Evolutionary conservation across 225 moss, liverwort and hornwort species (phyloP).

Genomic region (Asterella californica): DNA sequence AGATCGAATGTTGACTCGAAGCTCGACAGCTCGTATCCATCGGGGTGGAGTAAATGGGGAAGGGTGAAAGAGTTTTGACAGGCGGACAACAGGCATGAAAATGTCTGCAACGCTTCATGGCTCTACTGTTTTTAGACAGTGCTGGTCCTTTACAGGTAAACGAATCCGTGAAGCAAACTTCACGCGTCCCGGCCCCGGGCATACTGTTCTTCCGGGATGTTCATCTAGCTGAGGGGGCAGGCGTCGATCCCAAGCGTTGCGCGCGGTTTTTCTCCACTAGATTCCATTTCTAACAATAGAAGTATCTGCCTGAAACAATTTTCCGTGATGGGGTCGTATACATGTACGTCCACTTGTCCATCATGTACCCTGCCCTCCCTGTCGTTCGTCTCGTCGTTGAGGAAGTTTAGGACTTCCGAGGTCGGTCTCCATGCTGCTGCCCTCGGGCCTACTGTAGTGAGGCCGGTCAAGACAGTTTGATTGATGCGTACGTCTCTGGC

Average conservation of each 20-base stretch:
- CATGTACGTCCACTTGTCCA: not conserved
- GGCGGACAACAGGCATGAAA: not conserved
- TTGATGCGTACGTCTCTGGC: no score
- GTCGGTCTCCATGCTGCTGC: no score
- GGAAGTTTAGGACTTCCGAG: no score
- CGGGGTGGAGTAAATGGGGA: not conserved
- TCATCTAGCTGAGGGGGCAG: not conserved
- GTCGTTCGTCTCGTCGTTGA: no score
- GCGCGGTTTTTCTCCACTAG: not conserved
- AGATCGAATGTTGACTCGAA: not conserved
- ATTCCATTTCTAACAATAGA: constrained; percentile 4
- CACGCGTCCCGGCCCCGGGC: not conserved
- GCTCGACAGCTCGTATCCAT: not conserved
- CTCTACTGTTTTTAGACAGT: not conserved
- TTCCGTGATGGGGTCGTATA: not conserved
- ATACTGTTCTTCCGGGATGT: not conserved
- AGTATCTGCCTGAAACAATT: not conserved
- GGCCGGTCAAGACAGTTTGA: no score
- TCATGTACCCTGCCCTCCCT: not conserved
- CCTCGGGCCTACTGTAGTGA: no score
- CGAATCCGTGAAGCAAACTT: constrained; percentile 4
- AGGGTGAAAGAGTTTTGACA: not conserved
- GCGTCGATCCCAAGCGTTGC: not conserved
- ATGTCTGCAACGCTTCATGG: not conserved
- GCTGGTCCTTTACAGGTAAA: not conserved